A percentile compares a stretch with the other conserved stretches of the same genome.
phyloP scores from a whole-genome alignment of 306 rosid species.

The Trifolium fragiferum region DNA sequence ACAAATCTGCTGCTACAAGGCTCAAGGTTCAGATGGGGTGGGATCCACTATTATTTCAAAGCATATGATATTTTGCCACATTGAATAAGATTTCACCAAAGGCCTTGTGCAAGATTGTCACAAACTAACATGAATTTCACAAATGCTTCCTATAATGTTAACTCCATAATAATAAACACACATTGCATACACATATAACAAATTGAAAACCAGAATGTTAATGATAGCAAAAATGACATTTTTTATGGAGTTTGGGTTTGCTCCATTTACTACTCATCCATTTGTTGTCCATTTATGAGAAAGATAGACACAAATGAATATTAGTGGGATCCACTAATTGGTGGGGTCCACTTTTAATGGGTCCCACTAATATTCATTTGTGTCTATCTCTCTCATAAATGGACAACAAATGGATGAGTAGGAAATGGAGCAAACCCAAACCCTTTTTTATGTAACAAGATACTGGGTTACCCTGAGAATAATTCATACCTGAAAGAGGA shows the following conservation, averaged over 20 bases:
- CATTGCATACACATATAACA: background rate
- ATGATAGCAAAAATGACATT: slow-evolving; percentile 19
- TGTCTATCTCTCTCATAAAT: too few species aligned
- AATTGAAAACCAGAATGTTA: background rate
- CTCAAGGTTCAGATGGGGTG: background rate
- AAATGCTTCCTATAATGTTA: background rate
- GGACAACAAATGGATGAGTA: too few species aligned
- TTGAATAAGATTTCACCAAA: slow-evolving; percentile 2
- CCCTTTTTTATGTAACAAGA: slow-evolving; percentile 30
- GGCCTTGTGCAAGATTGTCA: slow-evolving; percentile 2
- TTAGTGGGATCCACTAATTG: too few species aligned
- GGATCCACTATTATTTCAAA: slow-evolving; percentile 9
- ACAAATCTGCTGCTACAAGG: background rate
- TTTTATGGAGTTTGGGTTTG: too few species aligned
- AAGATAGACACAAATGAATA: too few species aligned
- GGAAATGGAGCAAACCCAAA: too few species aligned
- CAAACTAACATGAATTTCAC: slow-evolving; percentile 21
- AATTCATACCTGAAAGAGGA: slow-evolving; percentile 87
- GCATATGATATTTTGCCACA: background rate
- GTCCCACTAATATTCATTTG: too few species aligned
- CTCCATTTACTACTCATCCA: too few species aligned
- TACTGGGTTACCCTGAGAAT: background rate
- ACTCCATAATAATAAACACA: slow-evolving; percentile 27
- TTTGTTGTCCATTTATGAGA: too few species aligned
- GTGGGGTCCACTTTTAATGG: too few species aligned